Base-by-base conservation (phyloP, 2,329 filamentous ascomycete genomes). In the Cladophialophora carrionii region DNA sequence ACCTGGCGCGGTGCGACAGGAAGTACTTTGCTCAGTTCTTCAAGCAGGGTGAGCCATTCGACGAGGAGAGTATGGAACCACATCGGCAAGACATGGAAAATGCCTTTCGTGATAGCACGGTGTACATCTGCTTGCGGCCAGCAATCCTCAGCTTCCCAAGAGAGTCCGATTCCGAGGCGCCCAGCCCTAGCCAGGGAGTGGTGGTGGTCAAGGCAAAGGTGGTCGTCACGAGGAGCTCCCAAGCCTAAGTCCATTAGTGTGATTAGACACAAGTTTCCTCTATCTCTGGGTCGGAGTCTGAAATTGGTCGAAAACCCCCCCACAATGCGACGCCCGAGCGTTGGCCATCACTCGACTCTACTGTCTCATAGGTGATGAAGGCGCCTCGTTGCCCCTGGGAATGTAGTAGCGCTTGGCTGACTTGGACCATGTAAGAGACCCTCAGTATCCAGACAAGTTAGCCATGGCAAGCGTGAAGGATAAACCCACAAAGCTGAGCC, bases 1-100 rank as follows among this genome's bases (percentile, higher is more conserved):
- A 20, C 14, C 14, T 62, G 26, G 52, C 60, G 5, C 12, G 32
- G 41, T 55, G 22, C 17, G 12, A 3, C 14, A 20, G 52, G 22
- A 3, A 22, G 9, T 62, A 62, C 22, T 24, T n/a, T 8, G 52
- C 26, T 22, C 17, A 24, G 14, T 48, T 55, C 34, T 49, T 49
- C 8, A 6, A 24, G n/a, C 9, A 54, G 31, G 58, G 34, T 17
- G 8, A 46, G 1, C 5, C 5, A 3, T 65, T 58, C 20, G 58
- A 65, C 26, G 26, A n/a, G 6, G 17, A 57, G 7, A 58, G 53
- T 53, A 62, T 65, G 63, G 32, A 57, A 14, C 26, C 58, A 62
- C 29, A 31, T 22, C 17, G 32, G 57, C 31, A 5, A 12, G n/a
- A n/a, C 2, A 2, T 49, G 14, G 26, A 17, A 53, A 1, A 34